A percentile compares a stretch with the other conserved stretches of the same genome.
These are phyloP conservation scores for Alternaria infectoria DNA, from an alignment of 2,329 filamentous ascomycete species.

Conservation along the genomic window DNA sequence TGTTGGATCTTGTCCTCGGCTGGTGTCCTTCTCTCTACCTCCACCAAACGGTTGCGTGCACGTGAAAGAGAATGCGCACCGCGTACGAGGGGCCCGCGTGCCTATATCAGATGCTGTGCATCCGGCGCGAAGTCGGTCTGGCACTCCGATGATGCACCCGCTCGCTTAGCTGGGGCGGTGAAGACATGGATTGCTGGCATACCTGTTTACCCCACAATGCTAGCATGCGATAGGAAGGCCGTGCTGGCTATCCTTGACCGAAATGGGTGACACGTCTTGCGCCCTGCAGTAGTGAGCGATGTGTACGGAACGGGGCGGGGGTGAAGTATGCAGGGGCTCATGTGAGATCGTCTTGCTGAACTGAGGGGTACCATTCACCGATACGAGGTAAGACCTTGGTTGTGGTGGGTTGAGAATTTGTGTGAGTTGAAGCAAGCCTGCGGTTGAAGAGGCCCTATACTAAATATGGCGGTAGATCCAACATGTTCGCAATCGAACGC, in stretches of 20 bases:
- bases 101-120: constrained; percentile 5
- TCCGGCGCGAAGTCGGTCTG: background rate
- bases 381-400: background rate
- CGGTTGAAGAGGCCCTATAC: background rate
- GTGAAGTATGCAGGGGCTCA: constrained; percentile 10
- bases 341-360: constrained; percentile 6
- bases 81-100: background rate
- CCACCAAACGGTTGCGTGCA: background rate
- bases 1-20: background rate
- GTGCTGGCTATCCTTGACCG: background rate
- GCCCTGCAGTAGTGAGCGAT: constrained; percentile 6
- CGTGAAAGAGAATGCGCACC: background rate
- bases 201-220: constrained; percentile 7
- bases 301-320: constrained; percentile 10
- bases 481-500: background rate
- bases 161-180: constrained; percentile 28
- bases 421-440: background rate
- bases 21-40: background rate
- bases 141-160: constrained; percentile 8
- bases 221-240: constrained; percentile 10
- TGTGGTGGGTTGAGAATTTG: background rate
- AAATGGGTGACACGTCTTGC: constrained; percentile 10
- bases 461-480: background rate
- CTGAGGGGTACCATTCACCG: constrained; percentile 4
- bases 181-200: constrained; percentile 21